Evolutionary conservation across 345 rosid genomes (phyloP), one percentile per base, ranked within the genome.

Genomic region (Corchorus capsularis): DNA sequence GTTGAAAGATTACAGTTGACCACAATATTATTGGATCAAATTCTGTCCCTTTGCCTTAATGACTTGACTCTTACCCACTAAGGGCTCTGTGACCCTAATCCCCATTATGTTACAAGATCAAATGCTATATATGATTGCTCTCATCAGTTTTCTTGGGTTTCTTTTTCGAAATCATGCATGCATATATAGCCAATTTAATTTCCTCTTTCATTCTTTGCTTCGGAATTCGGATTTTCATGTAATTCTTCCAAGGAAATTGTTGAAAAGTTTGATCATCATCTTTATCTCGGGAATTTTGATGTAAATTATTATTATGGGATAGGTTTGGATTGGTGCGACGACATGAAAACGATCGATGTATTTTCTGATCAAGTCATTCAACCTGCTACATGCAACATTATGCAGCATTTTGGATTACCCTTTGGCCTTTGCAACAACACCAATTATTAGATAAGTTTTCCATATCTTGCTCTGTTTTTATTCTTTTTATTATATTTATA

Each of bases 281-380:
- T n/a, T 69, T 69, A 52, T 69, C 46, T 69, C 7, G 5, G 19
- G 9, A 46, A 19, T 12, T 6, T 12, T 46, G 37, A 67, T 46
- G 39, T 47, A 1, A 46, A 46, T 47, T 47, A 67, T 47, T 47
- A 67, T 67, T 67, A 27, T 27, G 71, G 22, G 11, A 66, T 16
- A 27, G 46, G 70, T 3, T 45, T 65, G 37, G 54, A 22, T 47
- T 49, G 57, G 15, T 49, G 41, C 20, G 16, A 37, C 16, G 11
- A 19, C 32, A 50, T 71, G 74, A 54, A 37, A 71, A 71, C 34
- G 74, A 54, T 71, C 34, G 74, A 54, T 71, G 62, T 71, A 9
- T 15, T 49, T 59, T 45, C 43, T 39, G 43, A 27, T 27, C 27
- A 27, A 27, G 27, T 27, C 27, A 27, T 27, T 6, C n/a, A 43